phyloP scores from a whole-genome alignment of 495 filamentous ascomycete genomes.

The Oidiodendron maius region DNA sequence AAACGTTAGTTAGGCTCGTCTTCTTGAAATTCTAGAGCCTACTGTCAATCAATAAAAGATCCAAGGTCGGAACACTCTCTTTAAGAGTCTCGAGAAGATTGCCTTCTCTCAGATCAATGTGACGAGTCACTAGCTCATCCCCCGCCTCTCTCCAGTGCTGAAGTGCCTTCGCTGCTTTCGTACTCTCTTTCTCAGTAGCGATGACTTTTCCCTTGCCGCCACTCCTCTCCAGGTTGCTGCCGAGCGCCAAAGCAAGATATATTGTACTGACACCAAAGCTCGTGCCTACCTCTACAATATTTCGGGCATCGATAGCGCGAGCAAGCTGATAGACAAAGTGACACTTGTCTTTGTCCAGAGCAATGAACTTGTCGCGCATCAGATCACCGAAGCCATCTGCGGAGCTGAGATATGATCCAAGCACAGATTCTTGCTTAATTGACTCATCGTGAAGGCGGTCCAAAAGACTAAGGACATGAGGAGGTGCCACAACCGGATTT shows the following conservation, averaged over 20 bases:
- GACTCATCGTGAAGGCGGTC: neutral
- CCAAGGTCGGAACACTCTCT: too few relatives aligned
- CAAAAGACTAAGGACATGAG: neutral
- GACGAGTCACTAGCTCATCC: constrained; percentile 26
- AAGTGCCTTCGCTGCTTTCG: constrained; percentile 38
- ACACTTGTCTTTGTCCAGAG: constrained; percentile 46
- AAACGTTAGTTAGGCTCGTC: neutral
- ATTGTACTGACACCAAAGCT: constrained; percentile 56
- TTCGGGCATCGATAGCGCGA: constrained; percentile 34
- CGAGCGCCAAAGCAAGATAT: constrained; percentile 50
- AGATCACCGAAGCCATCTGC: constrained; percentile 12
- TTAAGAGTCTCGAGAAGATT: constrained; percentile 47
- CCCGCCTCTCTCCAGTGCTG: constrained; percentile 44
- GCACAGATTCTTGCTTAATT: neutral
- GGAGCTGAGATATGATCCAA: neutral
- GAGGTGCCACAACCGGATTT: neutral
- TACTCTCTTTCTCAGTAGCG: constrained; percentile 47
- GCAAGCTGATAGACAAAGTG: constrained; percentile 41
- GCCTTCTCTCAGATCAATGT: constrained; percentile 48
- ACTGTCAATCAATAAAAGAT: constrained; percentile 56
- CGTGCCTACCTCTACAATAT: constrained; percentile 53
- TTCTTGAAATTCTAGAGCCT: too few relatives aligned
- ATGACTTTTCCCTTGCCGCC: constrained; percentile 36
- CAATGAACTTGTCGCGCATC: constrained; percentile 47
- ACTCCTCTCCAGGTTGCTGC: constrained; percentile 1